A percentile compares a stretch with the other conserved stretches of the same genome.
Evolutionary conservation across 1,284 basidiomycete species (phyloP).

Genomic region (Tetrapyrgos nigripes): DNA sequence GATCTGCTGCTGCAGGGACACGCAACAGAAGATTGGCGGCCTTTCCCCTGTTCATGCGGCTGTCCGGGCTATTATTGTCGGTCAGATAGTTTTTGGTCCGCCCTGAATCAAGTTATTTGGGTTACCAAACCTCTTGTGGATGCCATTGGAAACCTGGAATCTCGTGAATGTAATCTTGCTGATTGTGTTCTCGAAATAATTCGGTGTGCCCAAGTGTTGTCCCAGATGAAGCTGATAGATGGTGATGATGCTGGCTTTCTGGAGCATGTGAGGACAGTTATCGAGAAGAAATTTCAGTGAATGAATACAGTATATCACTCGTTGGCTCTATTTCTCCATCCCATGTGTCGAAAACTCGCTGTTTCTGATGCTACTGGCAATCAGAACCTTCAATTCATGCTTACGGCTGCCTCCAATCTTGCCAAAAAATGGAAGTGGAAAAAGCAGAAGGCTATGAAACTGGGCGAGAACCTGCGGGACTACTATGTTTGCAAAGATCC

Average conservation of each 20-base stretch:
- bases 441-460: constrained; percentile 1
- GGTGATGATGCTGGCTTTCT: constrained; percentile 29
- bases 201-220: constrained; percentile 15
- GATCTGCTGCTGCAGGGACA: too few relatives aligned
- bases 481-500: neutral
- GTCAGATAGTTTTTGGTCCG: constrained; percentile 29
- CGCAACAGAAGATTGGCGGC: too few relatives aligned
- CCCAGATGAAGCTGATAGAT: constrained; percentile 2
- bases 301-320: constrained; percentile 35
- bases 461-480: neutral
- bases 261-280: constrained; percentile 24
- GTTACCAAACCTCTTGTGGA: constrained; percentile 37
- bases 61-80: too few relatives aligned
- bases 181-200: constrained; percentile 41
- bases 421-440: constrained; percentile 1
- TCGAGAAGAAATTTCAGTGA: constrained; percentile 26
- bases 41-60: too few relatives aligned
- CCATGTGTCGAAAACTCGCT: constrained; percentile 33
- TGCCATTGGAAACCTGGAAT: constrained; percentile 35
- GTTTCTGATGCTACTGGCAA: constrained; percentile 20
- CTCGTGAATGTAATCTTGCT: constrained; percentile 31
- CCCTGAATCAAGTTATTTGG: constrained; percentile 27
- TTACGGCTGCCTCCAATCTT: neutral
- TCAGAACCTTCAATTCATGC: constrained; percentile 19
- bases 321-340: constrained; percentile 36